Conservation (phyloP, 345 rosid species). For the Salix koriyanagi region DNA sequence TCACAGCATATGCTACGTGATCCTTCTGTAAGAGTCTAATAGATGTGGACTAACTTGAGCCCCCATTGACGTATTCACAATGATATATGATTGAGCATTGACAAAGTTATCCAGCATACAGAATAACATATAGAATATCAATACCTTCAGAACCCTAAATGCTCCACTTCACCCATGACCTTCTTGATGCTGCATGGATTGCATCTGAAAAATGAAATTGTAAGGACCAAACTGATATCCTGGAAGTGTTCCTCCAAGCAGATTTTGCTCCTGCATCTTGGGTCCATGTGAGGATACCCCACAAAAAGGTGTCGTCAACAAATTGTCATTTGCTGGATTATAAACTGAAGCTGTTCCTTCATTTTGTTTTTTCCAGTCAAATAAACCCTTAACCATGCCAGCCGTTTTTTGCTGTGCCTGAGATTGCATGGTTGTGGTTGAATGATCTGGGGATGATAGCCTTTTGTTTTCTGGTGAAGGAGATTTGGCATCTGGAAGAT, state of each 20-base stretch:
- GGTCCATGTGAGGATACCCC: slow-evolving; percentile 55
- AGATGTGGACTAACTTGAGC: slow-evolving; percentile 21
- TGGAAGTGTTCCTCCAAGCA: slow-evolving; percentile 41
- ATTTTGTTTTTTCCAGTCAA: slow-evolving; percentile 37
- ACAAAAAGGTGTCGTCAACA: slow-evolving; percentile 36
- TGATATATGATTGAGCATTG: slow-evolving; percentile 12
- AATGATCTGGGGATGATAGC: slow-evolving; percentile 37
- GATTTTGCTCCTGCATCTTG: slow-evolving; percentile 58
- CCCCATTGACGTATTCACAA: slow-evolving; percentile 38
- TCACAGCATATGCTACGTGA: slow-evolving; percentile 27
- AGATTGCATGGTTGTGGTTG: slow-evolving; percentile 34
- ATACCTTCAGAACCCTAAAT: slow-evolving; percentile 17
- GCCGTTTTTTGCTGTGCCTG: slow-evolving; percentile 25
- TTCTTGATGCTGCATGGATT: slow-evolving; percentile 43
- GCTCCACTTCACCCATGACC: slow-evolving; percentile 3
- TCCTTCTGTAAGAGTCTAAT: slow-evolving; percentile 21
- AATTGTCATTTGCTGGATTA: slow-evolving; percentile 32
- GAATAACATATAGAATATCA: slow-evolving; percentile 8
- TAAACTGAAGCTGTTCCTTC: slow-evolving; percentile 36
- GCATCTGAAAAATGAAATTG: slow-evolving; percentile 37
- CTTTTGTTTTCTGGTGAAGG: slow-evolving; percentile 34
- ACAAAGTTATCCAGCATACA: slow-evolving; percentile 15
- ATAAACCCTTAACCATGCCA: slow-evolving; percentile 20
- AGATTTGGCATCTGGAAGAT: slow-evolving; percentile 48
- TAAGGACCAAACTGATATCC: slow-evolving; percentile 53